Conservation (phyloP, 306 rosid species). For the Parietaria judaica region DNA sequence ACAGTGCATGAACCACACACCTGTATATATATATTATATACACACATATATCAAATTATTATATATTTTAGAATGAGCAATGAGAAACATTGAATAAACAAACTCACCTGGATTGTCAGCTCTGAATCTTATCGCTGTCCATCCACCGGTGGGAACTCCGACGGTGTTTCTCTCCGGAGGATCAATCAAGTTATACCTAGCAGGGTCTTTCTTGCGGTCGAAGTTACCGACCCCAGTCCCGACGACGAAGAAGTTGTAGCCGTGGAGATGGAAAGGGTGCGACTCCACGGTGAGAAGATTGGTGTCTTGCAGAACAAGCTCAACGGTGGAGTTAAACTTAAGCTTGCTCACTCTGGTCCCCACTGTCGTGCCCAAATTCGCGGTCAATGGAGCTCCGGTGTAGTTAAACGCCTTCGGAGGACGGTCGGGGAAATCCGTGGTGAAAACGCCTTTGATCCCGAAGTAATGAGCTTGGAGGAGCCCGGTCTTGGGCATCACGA, state of each 20-base stretch:
- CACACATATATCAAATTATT: too few relatives aligned
- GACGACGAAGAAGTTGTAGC: constrained; percentile 28
- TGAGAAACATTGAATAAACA: too few relatives aligned
- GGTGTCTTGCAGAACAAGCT: constrained; percentile 28
- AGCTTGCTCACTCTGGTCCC: constrained; percentile 30
- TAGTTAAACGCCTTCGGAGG: constrained; percentile 28
- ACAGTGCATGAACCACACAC: constrained; percentile 39
- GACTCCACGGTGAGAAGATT: constrained; percentile 32
- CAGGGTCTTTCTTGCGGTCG: constrained; percentile 16
- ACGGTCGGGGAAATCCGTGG: constrained; percentile 28
- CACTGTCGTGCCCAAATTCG: constrained; percentile 22
- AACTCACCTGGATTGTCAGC: constrained; percentile 32
- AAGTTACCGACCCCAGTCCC: constrained; percentile 31
- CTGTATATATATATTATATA: not conserved
- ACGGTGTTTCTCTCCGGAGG: constrained; percentile 31
- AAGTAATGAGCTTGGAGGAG: constrained; percentile 33
- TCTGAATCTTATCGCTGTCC: constrained; percentile 29
- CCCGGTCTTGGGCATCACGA: constrained; percentile 24
- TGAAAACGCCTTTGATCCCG: constrained; percentile 25
- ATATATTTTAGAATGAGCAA: too few relatives aligned
- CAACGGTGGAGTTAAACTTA: constrained; percentile 26
- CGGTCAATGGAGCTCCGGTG: constrained; percentile 27
- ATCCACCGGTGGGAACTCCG: constrained; percentile 34
- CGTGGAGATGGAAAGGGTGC: constrained; percentile 35
- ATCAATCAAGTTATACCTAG: constrained; percentile 26